A percentile compares a stretch with the other conserved stretches of the same genome.
These are phyloP conservation scores for Lupinus albus DNA, from an alignment of 306 rosid species.

Conservation along the genomic window DNA sequence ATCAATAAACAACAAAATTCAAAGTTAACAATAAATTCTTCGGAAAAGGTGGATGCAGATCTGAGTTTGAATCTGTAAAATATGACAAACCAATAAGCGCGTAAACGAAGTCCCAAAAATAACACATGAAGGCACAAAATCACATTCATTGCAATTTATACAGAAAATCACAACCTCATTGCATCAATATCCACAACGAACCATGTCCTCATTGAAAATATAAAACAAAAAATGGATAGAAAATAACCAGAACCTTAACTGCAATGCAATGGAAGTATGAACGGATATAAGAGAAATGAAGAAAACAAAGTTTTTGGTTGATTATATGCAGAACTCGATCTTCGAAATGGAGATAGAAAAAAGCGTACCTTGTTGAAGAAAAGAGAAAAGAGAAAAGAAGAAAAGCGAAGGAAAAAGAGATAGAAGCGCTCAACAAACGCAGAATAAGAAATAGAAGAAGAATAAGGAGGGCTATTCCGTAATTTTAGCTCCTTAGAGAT, in stretches of 20 bases:
- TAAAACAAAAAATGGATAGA: background rate
- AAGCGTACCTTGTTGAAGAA: too few relatives aligned
- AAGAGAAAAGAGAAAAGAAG: background rate
- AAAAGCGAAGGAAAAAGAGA: background rate
- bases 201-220: background rate
- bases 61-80: slow-evolving; percentile 49
- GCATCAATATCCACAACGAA: slow-evolving; percentile 14
- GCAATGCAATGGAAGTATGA: background rate
- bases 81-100: slow-evolving; percentile 23
- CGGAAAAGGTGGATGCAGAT: slow-evolving; percentile 53
- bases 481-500: slow-evolving; percentile 33
- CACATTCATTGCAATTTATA: background rate
- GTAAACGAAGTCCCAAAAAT: background rate
- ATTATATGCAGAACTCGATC: slow-evolving; percentile 36
- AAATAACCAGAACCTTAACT: slow-evolving; percentile 7
- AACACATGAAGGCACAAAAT: background rate
- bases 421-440: slow-evolving; percentile 15
- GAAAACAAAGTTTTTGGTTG: background rate
- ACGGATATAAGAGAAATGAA: background rate
- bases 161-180: slow-evolving; percentile 22
- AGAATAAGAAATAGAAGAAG: background rate
- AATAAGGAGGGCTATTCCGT: slow-evolving; percentile 44
- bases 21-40: background rate
- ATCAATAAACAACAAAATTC: background rate
- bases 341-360: background rate